Evolutionary conservation across 331 rosid species (phyloP), one percentile per base, ranked within the genome.

Genomic region (Quercus phellos): DNA sequence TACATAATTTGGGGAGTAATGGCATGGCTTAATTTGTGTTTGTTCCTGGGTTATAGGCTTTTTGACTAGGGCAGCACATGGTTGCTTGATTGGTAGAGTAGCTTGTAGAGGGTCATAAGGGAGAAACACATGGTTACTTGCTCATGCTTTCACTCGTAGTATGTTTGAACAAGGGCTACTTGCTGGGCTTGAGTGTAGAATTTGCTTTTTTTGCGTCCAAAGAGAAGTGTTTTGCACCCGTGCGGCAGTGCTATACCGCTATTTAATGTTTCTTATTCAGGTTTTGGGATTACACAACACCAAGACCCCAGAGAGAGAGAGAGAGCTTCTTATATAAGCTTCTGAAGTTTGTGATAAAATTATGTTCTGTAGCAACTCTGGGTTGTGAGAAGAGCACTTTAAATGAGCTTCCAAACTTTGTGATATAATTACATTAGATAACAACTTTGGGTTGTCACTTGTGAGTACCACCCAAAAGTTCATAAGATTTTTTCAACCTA

Each of bases 21-120:
- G 18, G 38, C 51, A 7, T 19, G 22, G 4, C 17, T 78, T 27
- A 30, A 34, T 78, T 61, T 34, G 77, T 42, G 70, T 67, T 58
- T 43, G 59, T n/a, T 64, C 50, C 68, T 75, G 6, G 68, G 32
- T 72, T 68, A 79, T 83, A 5, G 51, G 19, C 24, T 29, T 26
- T 73, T 50, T 70, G 66, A 80, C 86, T 68, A 80, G 67, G 79
- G 84, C 60, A 55, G 78, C 88, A 81, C 90, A 81, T 83, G 90
- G 27, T 74, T 89, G 73, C 74, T 84, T 70, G 74, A 75, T 78
- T 21, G 17, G 68, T 56, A 16, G 72, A 74, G 82, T 79, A 74
- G 46, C 63, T 76, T 73, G 76, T 76, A 79, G 89, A 70, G 76
- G 68, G 84, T 77, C 77, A 73, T 54, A 79, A 77, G 80, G 82